Percentiles rank a stretch among this genome's conserved stretches.
Conservation (phyloP, 331 rosid species). For the Rosa hybrid region DNA sequence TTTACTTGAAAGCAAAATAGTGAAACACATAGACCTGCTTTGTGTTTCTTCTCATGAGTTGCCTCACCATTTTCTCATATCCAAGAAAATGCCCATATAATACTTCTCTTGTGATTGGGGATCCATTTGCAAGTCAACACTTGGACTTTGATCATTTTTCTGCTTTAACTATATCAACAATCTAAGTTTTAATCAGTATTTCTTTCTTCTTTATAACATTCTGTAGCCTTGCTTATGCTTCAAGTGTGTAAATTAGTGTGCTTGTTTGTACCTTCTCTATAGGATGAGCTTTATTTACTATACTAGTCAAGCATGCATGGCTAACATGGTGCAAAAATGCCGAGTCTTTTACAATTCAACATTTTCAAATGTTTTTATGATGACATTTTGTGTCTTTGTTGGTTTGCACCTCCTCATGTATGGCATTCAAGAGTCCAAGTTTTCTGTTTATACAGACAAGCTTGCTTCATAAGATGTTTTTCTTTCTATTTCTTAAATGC, state of each 20-base stretch:
- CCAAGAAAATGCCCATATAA: neutral
- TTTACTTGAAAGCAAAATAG: neutral
- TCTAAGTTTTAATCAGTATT: neutral
- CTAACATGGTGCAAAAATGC: neutral
- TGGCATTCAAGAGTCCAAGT: neutral
- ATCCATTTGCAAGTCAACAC: conserved; percentile 9
- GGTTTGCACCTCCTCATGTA: neutral
- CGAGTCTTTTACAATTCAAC: neutral
- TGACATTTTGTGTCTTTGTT: neutral
- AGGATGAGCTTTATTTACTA: neutral
- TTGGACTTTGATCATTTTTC: neutral
- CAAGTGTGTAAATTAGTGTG: neutral
- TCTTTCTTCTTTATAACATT: neutral
- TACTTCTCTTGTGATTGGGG: neutral
- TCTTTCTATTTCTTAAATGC: neutral
- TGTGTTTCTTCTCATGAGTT: neutral
- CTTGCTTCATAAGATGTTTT: conserved; percentile 8
- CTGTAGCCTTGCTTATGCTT: neutral
- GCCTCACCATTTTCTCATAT: neutral
- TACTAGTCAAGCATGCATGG: neutral
- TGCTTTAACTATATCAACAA: neutral
- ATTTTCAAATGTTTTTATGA: neutral
- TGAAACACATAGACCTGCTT: neutral
- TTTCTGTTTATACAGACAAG: neutral
- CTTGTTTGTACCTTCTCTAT: neutral